Evolutionary conservation across 306 rosid species (phyloP), one percentile per base, ranked within the genome.

Genomic region (Cyclanthera cordifolia): DNA sequence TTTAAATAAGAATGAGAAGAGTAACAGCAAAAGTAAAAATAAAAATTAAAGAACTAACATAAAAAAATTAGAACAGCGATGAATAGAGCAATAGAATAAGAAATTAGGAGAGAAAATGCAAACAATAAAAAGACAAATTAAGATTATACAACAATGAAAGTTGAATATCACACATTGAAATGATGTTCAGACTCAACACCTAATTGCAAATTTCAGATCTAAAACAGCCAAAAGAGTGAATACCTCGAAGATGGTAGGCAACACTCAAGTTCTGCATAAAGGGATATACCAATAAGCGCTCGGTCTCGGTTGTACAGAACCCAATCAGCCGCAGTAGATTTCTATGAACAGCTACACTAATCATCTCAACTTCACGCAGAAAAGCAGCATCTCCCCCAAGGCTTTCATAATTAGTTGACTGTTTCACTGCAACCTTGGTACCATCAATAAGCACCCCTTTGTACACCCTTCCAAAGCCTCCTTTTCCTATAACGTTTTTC

Each of bases 291-390:
- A 93, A 69, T 32, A 93, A 95, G 54, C 96, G 98, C 59, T 93
- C 98, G 0, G 89, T 93, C 28, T 87, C 89, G 48, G 98, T 93
- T 58, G 98, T 89, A 73, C 98, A 93, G 73, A 87, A 86, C 45
- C 98, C 98, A 65, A 93, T 89, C 57, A 93, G 77, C 63, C 93
- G 86, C 82, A 93, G 78, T 54, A 93, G 80, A 74, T 93, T 93
- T 75, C 85, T 79, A 64, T 93, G 98, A 69, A 89, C 96, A 67
- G 98, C 98, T 67, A 93, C 95, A 61, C 98, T 93, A 67, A 93
- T 93, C 98, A 89, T 89, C 87, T 93, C 98, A 72, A 93, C 98
- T 84, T 93, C 98, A 25, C 95, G 89, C 79, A 83, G 95, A 81
- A 93, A 93, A 73, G 98, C 94, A 65, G 89, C 86, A 75, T 93